Conservation (phyloP, 768 basidiomycete species). For the Tubosaeta sp. region DNA sequence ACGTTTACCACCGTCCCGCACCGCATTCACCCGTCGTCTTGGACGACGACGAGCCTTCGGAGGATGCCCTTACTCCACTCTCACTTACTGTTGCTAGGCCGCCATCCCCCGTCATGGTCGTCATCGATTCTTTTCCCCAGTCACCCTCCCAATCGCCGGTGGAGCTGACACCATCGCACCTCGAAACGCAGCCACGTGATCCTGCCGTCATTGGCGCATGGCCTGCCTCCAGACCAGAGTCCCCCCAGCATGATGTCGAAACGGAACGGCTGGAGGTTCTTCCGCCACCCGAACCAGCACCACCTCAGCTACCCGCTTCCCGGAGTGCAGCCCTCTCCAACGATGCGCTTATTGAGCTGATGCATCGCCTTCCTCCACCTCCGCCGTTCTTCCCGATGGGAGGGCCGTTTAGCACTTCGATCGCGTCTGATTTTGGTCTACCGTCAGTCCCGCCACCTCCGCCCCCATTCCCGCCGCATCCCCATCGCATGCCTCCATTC, state of each 20-base stretch:
- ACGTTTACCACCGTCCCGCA: constrained; percentile 18
- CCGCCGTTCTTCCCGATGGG: constrained; percentile 15
- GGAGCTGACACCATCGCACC: constrained; percentile 32
- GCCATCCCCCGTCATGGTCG: constrained; percentile 16
- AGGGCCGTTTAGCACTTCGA: constrained; percentile 20
- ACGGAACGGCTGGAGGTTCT: constrained; percentile 6
- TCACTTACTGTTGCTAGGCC: constrained; percentile 3
- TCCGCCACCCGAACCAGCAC: constrained; percentile 1
- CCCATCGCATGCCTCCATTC: constrained; percentile 11
- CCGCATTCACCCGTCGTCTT: constrained; percentile 10
- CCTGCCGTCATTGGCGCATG: constrained; percentile 42
- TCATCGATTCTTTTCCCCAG: constrained; percentile 13
- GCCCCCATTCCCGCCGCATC: constrained; percentile 2
- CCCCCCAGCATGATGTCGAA: constrained; percentile 22
- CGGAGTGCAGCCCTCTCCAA: constrained; percentile 12
- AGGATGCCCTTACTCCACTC: constrained; percentile 10
- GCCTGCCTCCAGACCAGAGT: constrained; percentile 36
- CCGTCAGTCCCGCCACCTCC: constrained; percentile 10
- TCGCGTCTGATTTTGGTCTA: constrained; percentile 15
- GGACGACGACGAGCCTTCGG: constrained; percentile 9
- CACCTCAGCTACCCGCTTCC: background rate
- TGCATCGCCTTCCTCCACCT: constrained; percentile 18
- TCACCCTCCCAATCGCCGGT: constrained; percentile 46
- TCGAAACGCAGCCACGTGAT: constrained; percentile 27
- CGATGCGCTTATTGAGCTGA: constrained; percentile 8